phyloP scores from a whole-genome alignment of 805 yeast species.

The Starmerella stigmatis region DNA sequence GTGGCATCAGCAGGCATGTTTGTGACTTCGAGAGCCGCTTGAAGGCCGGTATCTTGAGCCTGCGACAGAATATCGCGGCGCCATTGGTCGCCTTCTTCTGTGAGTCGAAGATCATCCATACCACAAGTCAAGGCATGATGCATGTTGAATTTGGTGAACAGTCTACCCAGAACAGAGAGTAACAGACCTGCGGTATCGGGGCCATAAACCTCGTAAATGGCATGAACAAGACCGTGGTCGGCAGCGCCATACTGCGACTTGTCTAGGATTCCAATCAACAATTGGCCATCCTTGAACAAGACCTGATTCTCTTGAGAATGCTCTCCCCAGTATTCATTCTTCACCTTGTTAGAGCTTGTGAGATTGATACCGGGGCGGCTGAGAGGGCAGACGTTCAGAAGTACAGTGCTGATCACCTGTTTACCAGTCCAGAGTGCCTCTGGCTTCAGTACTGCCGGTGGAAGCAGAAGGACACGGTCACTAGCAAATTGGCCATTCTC shows the following conservation, averaged over 20 bases:
- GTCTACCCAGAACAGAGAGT: slow-evolving; percentile 82
- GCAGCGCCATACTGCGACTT: slow-evolving; percentile 98
- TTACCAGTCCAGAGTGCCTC: slow-evolving; percentile 95
- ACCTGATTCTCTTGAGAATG: slow-evolving; percentile 80
- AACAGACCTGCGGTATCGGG: slow-evolving; percentile 81
- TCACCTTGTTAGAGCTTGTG: slow-evolving; percentile 73
- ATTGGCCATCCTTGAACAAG: slow-evolving; percentile 73
- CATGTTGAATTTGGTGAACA: slow-evolving; percentile 88
- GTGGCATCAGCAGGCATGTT: slow-evolving; percentile 48
- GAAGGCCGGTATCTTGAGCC: slow-evolving; percentile 72
- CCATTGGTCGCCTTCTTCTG: slow-evolving; percentile 83
- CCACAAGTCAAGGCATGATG: slow-evolving; percentile 96
- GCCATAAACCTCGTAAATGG: slow-evolving; percentile 92
- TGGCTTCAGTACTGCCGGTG: slow-evolving; percentile 85
- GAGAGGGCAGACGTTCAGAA: slow-evolving; percentile 77
- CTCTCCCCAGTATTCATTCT: slow-evolving; percentile 88
- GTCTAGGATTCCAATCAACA: slow-evolving; percentile 86
- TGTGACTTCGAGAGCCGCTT: slow-evolving; percentile 91
- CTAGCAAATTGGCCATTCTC: slow-evolving; percentile 84
- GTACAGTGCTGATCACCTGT: slow-evolving; percentile 85
- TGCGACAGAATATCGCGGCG: slow-evolving; percentile 70
- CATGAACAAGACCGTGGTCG: slow-evolving; percentile 91
- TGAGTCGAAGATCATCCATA: slow-evolving; percentile 95
- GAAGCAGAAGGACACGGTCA: slow-evolving; percentile 56
- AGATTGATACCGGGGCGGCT: slow-evolving; percentile 87